Evolutionary conservation across 345 rosid genomes (phyloP).

Genomic region (Firmiana major): DNA sequence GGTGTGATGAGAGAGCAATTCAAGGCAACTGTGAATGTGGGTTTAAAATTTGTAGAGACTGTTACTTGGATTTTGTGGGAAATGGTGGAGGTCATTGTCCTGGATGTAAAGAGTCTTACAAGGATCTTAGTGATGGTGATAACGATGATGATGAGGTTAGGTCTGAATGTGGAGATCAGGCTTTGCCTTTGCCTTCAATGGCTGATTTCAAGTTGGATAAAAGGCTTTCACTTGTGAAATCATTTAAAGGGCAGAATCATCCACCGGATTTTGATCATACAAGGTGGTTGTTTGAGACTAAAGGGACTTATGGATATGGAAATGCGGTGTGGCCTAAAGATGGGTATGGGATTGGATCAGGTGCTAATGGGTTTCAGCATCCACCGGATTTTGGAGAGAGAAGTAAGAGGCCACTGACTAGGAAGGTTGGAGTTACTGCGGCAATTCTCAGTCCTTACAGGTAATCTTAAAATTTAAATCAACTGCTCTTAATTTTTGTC

Average conservation of each 20-base stretch:
- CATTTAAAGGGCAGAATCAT: conserved; percentile 60
- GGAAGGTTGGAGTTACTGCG: conserved; percentile 58
- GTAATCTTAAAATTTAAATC: conserved; percentile 20
- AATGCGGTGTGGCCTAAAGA: conserved; percentile 85
- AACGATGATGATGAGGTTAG: conserved; percentile 29
- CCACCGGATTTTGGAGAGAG: conserved; percentile 69
- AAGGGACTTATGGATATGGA: conserved; percentile 79
- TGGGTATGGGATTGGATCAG: conserved; percentile 57
- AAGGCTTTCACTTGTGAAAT: conserved; percentile 69
- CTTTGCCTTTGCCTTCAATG: conserved; percentile 61
- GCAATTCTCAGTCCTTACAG: conserved; percentile 76
- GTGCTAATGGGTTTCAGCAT: conserved; percentile 57
- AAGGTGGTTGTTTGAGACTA: conserved; percentile 79
- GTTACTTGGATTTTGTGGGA: conserved; percentile 54
- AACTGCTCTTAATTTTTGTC: neutral
- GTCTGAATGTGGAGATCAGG: conserved; percentile 58
- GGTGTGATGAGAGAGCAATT: conserved; percentile 62
- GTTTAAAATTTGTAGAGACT: conserved; percentile 61
- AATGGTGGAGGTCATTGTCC: conserved; percentile 65
- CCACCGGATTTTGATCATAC: conserved; percentile 69
- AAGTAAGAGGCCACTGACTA: conserved; percentile 56
- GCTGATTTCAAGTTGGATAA: conserved; percentile 51
- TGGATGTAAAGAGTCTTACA: conserved; percentile 73
- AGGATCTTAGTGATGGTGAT: conserved; percentile 43
- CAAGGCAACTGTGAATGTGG: conserved; percentile 64